A percentile compares a stretch with the other conserved stretches of the same genome.
These are phyloP conservation scores for Astragalus glycyphyllos DNA, from an alignment of 306 rosid species.

Conservation along the genomic window DNA sequence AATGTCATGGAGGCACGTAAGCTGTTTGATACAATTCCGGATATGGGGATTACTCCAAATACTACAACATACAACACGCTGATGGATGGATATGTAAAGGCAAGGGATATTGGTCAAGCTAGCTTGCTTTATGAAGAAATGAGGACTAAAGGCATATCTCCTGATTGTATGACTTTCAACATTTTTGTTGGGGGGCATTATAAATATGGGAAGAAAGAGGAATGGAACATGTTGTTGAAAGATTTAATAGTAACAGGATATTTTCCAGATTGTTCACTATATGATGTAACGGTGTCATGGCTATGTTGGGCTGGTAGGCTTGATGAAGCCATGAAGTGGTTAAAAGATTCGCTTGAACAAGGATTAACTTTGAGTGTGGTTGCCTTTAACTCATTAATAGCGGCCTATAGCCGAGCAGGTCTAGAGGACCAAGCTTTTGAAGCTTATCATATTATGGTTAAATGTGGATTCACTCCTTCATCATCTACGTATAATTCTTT, in stretches of 20 bases:
- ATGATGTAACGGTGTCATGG: slow-evolving; percentile 18
- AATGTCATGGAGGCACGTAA: slow-evolving; percentile 27
- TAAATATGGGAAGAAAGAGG: slow-evolving; percentile 25
- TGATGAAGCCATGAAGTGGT: slow-evolving; percentile 20
- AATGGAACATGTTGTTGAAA: neutral
- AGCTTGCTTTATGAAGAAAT: slow-evolving; percentile 32
- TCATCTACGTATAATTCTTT: slow-evolving; percentile 26
- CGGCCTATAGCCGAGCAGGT: slow-evolving; percentile 33
- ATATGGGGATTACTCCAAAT: slow-evolving; percentile 11
- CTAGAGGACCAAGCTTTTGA: slow-evolving; percentile 35
- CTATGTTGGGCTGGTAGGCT: slow-evolving; percentile 32
- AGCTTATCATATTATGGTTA: slow-evolving; percentile 30
- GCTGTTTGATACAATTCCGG: slow-evolving; percentile 15
- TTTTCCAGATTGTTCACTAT: slow-evolving; percentile 21
- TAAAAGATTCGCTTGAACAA: slow-evolving; percentile 22
- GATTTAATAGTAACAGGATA: slow-evolving; percentile 6
- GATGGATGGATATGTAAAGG: slow-evolving; percentile 39
- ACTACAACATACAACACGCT: neutral
- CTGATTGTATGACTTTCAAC: slow-evolving; percentile 35
- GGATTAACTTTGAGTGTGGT: slow-evolving; percentile 26
- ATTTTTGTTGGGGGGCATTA: slow-evolving; percentile 32
- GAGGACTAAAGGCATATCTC: slow-evolving; percentile 17
- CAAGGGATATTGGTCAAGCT: slow-evolving; percentile 30
- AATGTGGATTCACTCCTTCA: slow-evolving; percentile 33
- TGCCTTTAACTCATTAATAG: slow-evolving; percentile 38